Percentiles rank a stretch among this genome's conserved stretches.
Evolutionary conservation across 1,284 basidiomycete genomes (phyloP).

Genomic region (Leccinum angustisporum): DNA sequence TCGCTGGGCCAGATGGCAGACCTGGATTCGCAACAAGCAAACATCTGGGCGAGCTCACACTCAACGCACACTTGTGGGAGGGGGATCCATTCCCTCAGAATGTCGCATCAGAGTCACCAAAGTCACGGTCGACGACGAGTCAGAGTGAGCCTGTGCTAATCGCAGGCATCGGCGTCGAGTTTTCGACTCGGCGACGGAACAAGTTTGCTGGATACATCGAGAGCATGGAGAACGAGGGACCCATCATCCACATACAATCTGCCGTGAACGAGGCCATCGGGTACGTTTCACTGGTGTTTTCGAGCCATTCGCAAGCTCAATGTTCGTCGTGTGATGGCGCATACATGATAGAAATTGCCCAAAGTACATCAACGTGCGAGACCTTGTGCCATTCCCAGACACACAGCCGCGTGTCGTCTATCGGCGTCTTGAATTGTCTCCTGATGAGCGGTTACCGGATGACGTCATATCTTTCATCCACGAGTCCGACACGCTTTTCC

Average conservation of each 20-base stretch:
- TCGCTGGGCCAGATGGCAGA: slow-evolving; percentile 33
- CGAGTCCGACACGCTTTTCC: slow-evolving; percentile 51
- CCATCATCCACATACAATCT: slow-evolving; percentile 26
- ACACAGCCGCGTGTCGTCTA: slow-evolving; percentile 41
- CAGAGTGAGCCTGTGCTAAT: slow-evolving; percentile 35
- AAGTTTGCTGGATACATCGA: slow-evolving; percentile 58
- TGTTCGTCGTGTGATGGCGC: not conserved
- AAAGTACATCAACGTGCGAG: slow-evolving; percentile 62
- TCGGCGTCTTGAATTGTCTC: slow-evolving; percentile 34
- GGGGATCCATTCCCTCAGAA: slow-evolving; percentile 56
- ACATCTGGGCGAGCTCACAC: slow-evolving; percentile 40
- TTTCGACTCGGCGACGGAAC: slow-evolving; percentile 55
- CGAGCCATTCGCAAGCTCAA: not conserved
- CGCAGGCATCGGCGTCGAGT: slow-evolving; percentile 63
- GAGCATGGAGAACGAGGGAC: slow-evolving; percentile 27
- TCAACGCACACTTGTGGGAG: slow-evolving; percentile 48
- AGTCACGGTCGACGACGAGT: not conserved
- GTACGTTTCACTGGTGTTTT: slow-evolving; percentile 31
- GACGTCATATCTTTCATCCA: slow-evolving; percentile 49
- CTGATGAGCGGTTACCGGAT: slow-evolving; percentile 46
- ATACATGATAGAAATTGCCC: slow-evolving; percentile 53
- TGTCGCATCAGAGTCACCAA: slow-evolving; percentile 14
- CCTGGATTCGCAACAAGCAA: slow-evolving; percentile 47
- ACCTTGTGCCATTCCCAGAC: slow-evolving; percentile 42
- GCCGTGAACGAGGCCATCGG: slow-evolving; percentile 58